Percentiles rank a stretch among this genome's conserved stretches.
Evolutionary conservation across 768 basidiomycete genomes (phyloP).

Genomic region (Xerocomellus intermedius): DNA sequence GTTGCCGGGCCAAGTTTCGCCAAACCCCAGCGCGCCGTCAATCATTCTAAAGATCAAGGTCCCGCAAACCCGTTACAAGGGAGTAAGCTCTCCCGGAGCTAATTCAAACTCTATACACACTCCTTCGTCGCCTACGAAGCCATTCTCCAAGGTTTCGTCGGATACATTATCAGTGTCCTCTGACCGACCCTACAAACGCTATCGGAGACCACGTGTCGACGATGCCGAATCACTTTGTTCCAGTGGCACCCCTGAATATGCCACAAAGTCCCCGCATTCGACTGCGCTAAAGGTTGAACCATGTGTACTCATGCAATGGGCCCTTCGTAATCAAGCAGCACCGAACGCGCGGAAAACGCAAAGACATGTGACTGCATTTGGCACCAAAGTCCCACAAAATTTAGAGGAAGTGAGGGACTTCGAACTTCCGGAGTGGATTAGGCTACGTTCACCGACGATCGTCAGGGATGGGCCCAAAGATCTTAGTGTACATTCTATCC

Average conservation of each 20-base stretch:
- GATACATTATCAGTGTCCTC: conserved; percentile 29
- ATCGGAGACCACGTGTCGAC: conserved; percentile 18
- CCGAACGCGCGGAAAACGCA: conserved; percentile 48
- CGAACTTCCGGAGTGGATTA: conserved; percentile 55
- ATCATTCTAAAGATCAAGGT: conserved; percentile 38
- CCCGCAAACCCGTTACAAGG: conserved; percentile 27
- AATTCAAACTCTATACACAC: conserved; percentile 11
- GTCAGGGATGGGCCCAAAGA: conserved; percentile 7
- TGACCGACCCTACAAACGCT: conserved; percentile 32
- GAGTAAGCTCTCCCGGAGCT: conserved; percentile 17
- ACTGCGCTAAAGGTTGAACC: conserved; percentile 22
- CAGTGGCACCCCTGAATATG: conserved; percentile 20
- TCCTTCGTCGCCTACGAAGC: conserved; percentile 24
- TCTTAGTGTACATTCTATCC: not conserved
- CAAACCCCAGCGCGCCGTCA: conserved; percentile 21
- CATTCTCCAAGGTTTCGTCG: conserved; percentile 30
- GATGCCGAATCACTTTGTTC: conserved; percentile 27
- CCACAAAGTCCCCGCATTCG: conserved; percentile 7
- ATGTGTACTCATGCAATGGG: conserved; percentile 48
- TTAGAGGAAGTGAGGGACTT: conserved; percentile 52
- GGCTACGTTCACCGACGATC: conserved; percentile 19
- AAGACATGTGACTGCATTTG: conserved; percentile 59
- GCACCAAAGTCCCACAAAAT: conserved; percentile 50
- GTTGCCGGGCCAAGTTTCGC: conserved; percentile 7
- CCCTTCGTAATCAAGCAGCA: conserved; percentile 45